Evolutionary conservation across 768 basidiomycete genomes (phyloP), one percentile per base, ranked within the genome.

Genomic region (Hydnum rufescens): DNA sequence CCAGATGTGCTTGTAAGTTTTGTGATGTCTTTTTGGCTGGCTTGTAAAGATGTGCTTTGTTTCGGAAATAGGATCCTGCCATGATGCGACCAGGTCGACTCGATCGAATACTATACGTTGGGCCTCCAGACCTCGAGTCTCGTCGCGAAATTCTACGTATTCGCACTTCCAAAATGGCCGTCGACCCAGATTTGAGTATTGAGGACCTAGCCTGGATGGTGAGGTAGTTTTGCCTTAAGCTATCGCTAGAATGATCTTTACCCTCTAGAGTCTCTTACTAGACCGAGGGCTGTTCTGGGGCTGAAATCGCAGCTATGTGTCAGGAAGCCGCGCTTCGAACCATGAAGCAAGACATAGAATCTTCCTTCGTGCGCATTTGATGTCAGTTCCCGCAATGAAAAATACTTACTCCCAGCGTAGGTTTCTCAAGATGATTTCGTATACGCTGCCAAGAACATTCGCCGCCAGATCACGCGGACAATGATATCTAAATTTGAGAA

Each of bases 221-320:
- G 60, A 55, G 71, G 62, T 53, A n/a, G 3, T 6, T 28, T 5
- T 46, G 13, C 34, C n/a, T 39, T 19, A 47, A 51, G 19, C 34
- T 5, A 49, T 32, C 22, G 23, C 5, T 39, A 22, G 13, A 6
- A 8, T 23, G 34, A 39, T 39, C 13, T 22, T 39, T 13, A 25
- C 28, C 52, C 42, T 23, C 5, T 16, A 30, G 30, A 42, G 1
- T 3, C n/a, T 55, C 51, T 53, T 26, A 8, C 44, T n/a, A 97
- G 95, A 84, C 90, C 1, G 78, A 83, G 5, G 95, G 93, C 1
- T 99, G 89, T 63, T 97, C 92, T 19, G 95, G 95, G 3, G 95
- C 95, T 3, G 95, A 99, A 64, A 78, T 97, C 31, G 73, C 77
- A 4, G 79, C 82, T 5, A 72, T 97, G 42, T 97, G 92, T 62